Evolutionary conservation across 257 asterid species (phyloP), one percentile per base, ranked within the genome.

Genomic region (Solanum tarijense): DNA sequence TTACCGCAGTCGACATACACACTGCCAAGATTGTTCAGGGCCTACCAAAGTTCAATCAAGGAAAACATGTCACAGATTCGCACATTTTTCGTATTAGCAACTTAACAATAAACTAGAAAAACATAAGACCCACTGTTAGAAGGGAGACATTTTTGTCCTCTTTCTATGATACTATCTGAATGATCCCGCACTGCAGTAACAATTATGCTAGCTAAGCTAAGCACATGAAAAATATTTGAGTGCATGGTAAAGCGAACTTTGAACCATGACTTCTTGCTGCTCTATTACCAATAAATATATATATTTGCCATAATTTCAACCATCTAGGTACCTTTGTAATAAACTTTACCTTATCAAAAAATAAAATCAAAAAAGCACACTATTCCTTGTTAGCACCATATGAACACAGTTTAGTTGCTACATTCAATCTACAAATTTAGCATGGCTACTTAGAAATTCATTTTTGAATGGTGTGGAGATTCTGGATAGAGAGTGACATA

Each of bases 21-120:
- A 62, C 99, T 96, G 65, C 99, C 99, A 34, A 97, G 98, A 88
- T 97, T 97, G 95, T 97, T 97, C 86, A 96, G 89, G 74, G 99
- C 99, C 99, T 97, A 93, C 62, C 73, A 46, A 87, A 31, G 68
- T 66, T 38, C 85, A 38, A 78, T 31, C 34, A 18, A 86, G 41
- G 12, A 43, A 86, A 46, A 32, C 34, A 86, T 6, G 60, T 71
- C 36, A 65, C 6, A 52, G 12, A 32, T 31, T 32, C 9, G 4
- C 71, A 20, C 41, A 29, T 21, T 48, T 82, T 29, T 48, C 11
- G 20, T 81, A 81, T 16, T 20, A 46, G 41, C 27, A 79, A 79
- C 66, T 43, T 43, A 16, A 74, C 52, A 74, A 36, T 6, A 35
- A 36, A 36, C 12, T 74, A 35, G 52, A 21, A 74, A 35, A 74